Evolutionary conservation across 371 early-diverging fungal species (phyloP).

Genomic region (Saksenaea vasiformis): DNA sequence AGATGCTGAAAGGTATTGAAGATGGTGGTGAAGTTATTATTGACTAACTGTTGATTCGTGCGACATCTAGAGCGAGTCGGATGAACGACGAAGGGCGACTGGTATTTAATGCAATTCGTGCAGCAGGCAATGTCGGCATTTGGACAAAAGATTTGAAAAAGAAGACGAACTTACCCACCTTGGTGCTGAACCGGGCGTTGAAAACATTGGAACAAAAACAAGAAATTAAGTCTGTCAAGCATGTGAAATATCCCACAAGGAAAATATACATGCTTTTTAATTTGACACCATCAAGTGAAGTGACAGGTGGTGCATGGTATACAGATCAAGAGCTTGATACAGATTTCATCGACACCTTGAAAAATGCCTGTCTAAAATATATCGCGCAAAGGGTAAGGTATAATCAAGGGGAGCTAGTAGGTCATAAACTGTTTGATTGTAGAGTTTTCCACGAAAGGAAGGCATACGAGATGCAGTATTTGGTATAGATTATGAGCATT

Average conservation of each 20-base stretch:
- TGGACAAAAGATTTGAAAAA: conserved; percentile 92
- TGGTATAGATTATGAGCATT: conserved; percentile 59
- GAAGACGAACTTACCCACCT: conserved; percentile 83
- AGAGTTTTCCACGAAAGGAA: conserved; percentile 70
- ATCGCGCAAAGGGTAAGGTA: conserved; percentile 66
- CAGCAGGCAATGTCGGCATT: conserved; percentile 83
- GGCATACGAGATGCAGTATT: conserved; percentile 52
- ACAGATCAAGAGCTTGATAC: conserved; percentile 96
- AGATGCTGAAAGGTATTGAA: conserved; percentile 44
- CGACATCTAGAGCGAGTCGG: conserved; percentile 38
- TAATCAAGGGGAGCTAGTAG: not conserved
- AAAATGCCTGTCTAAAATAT: conserved; percentile 74
- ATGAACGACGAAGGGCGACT: conserved; percentile 51
- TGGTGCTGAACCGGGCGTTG: conserved; percentile 80
- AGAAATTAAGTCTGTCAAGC: conserved; percentile 92
- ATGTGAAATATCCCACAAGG: conserved; percentile 90
- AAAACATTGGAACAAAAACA: conserved; percentile 83
- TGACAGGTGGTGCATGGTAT: conserved; percentile 98
- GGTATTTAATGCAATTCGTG: conserved; percentile 84
- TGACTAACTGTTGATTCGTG: not conserved
- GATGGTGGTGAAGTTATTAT: conserved; percentile 42
- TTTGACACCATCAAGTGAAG: conserved; percentile 86
- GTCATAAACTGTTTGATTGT: conserved; percentile 1
- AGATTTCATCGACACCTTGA: conserved; percentile 89
- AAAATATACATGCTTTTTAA: conserved; percentile 96